Conservation (phyloP, 805 yeast species). For the Sugiyamaella chiloensis region DNA sequence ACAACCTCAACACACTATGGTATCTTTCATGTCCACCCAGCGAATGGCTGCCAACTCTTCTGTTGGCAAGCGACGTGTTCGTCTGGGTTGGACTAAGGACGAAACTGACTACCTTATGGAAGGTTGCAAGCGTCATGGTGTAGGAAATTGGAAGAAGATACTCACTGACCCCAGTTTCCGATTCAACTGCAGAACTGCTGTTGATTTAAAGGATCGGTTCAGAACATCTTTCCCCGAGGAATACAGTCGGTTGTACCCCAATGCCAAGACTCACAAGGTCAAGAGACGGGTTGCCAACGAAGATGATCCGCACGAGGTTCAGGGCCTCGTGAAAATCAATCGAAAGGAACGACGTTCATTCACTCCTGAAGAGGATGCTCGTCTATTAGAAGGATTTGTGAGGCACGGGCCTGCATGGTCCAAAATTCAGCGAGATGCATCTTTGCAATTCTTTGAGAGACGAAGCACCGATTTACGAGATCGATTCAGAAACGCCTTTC, state of each 20-base stretch:
- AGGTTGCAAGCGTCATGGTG: conserved; percentile 43
- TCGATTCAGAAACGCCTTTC: conserved; percentile 44
- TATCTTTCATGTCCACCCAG: conserved; percentile 12
- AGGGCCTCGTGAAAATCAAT: conserved; percentile 38
- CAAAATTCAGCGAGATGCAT: conserved; percentile 42
- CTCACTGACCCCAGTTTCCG: conserved; percentile 39
- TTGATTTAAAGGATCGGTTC: conserved; percentile 44
- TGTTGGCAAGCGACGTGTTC: conserved; percentile 34
- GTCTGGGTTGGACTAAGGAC: conserved; percentile 42
- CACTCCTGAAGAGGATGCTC: conserved; percentile 41
- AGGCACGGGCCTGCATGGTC: conserved; percentile 46
- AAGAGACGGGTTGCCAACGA: conserved; percentile 21
- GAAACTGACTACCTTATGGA: conserved; percentile 42
- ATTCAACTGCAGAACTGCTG: conserved; percentile 44
- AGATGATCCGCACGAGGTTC: conserved; percentile 1
- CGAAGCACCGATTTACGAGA: conserved; percentile 45
- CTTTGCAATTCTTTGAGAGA: conserved; percentile 36
- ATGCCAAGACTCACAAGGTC: conserved; percentile 42
- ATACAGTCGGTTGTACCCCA: conserved; percentile 42
- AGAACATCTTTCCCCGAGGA: conserved; percentile 46
- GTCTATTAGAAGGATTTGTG: conserved; percentile 40
- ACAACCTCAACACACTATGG: conserved; percentile 11
- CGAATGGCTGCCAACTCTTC: conserved; percentile 5
- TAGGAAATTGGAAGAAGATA: conserved; percentile 47
- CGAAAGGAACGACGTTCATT: conserved; percentile 43